These are phyloP conservation scores for Barbatosphaeria neglecta DNA, from an alignment of 495 filamentous ascomycete species.

Conservation along the genomic window DNA sequence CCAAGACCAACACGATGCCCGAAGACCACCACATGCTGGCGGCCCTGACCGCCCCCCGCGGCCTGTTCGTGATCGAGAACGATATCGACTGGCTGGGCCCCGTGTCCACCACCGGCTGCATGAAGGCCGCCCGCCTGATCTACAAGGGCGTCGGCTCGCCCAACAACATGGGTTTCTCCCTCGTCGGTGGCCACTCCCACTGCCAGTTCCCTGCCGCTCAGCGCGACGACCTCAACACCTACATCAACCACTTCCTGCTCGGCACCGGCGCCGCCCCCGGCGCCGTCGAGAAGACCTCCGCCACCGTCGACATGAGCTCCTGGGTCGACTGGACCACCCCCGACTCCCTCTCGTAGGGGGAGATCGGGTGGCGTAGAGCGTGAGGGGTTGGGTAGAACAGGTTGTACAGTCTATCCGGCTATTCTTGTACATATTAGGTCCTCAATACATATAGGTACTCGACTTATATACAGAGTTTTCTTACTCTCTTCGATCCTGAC, in stretches of 20 bases:
- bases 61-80: constrained; percentile 39
- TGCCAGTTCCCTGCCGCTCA: constrained; percentile 42
- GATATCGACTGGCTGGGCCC: constrained; percentile 46
- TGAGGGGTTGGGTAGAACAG: background rate
- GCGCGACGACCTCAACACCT: constrained; percentile 35
- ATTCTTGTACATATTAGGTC: no score
- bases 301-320: constrained; percentile 16
- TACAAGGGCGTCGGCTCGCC: constrained; percentile 40
- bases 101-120: constrained; percentile 39
- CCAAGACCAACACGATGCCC: constrained; percentile 25
- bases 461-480: no score
- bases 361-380: background rate
- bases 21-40: constrained; percentile 42
- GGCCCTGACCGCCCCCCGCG: constrained; percentile 34
- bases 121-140: constrained; percentile 38
- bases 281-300: constrained; percentile 28
- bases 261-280: constrained; percentile 16
- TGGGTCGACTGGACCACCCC: constrained; percentile 33
- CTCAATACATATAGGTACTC: no score
- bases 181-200: constrained; percentile 41
- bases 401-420: no score
- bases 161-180: constrained; percentile 43
- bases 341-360: constrained; percentile 22
- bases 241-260: constrained; percentile 37
- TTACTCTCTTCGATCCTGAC: no score